phyloP scores from a whole-genome alignment of 495 filamentous ascomycete species.

The Halenospora varia region DNA sequence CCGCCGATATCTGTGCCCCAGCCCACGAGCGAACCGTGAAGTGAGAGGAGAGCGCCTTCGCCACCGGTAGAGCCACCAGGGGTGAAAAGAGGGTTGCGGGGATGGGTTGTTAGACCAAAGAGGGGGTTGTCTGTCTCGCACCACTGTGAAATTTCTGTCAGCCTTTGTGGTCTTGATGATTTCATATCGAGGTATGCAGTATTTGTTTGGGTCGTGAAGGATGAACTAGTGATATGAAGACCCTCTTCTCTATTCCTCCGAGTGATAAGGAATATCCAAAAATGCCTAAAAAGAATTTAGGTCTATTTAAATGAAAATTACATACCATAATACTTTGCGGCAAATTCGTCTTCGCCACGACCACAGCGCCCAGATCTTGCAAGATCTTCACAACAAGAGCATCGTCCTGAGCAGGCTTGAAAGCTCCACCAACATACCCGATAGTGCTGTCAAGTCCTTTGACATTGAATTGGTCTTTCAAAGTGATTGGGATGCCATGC shows the following conservation, averaged over 20 bases:
- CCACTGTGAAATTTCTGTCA: too few species aligned
- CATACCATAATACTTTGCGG: slow-evolving; percentile 21
- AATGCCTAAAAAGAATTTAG: too few species aligned
- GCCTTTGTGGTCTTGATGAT: too few species aligned
- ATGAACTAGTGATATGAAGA: too few species aligned
- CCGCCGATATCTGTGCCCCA: slow-evolving; percentile 57
- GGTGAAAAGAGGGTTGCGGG: slow-evolving; percentile 43
- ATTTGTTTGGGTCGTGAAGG: too few species aligned
- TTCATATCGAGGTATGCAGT: too few species aligned
- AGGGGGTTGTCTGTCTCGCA: slow-evolving; percentile 17
- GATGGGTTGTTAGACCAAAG: slow-evolving; percentile 37
- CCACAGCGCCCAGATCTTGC: slow-evolving; percentile 39
- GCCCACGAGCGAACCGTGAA: slow-evolving; percentile 50
- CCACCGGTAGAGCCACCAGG: slow-evolving; percentile 56
- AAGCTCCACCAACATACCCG: slow-evolving; percentile 23
- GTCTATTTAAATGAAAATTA: too few species aligned
- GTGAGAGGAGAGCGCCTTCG: slow-evolving; percentile 47
- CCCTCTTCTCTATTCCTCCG: too few species aligned
- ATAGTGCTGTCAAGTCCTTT: slow-evolving; percentile 1
- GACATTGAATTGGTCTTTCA: slow-evolving; percentile 47
- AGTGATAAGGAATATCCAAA: too few species aligned
- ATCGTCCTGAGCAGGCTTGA: slow-evolving; percentile 25
- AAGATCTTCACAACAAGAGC: slow-evolving; percentile 26
- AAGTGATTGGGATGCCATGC: slow-evolving; percentile 50
- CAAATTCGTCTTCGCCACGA: slow-evolving; percentile 48